phyloP scores from a whole-genome alignment of 495 filamentous ascomycete species.

The Penicillium subrubescens region DNA sequence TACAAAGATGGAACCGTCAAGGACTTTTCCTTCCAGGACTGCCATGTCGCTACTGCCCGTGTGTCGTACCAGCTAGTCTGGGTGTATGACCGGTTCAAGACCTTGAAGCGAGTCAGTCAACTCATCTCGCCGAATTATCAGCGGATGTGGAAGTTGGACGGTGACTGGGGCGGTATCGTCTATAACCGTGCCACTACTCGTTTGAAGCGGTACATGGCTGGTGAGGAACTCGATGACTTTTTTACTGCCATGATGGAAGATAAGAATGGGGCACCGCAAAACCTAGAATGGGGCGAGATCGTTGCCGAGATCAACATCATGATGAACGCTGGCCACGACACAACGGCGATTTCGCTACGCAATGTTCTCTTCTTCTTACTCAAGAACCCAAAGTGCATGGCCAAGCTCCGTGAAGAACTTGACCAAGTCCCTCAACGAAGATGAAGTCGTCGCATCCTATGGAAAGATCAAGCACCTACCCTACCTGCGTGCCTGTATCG shows the following conservation, averaged over 20 bases:
- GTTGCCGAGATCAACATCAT: conserved; percentile 32
- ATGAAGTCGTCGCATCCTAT: conserved; percentile 24
- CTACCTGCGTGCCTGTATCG: conserved; percentile 12
- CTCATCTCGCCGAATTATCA: conserved; percentile 20
- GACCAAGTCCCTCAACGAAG: conserved; percentile 38
- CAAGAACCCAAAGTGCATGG: conserved; percentile 48
- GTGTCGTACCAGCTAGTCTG: conserved; percentile 43
- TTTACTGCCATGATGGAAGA: conserved; percentile 52
- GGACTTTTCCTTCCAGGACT: conserved; percentile 38
- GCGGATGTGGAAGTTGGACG: conserved; percentile 14
- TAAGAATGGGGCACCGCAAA: conserved; percentile 38
- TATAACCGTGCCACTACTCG: conserved; percentile 33
- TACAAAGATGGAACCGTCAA: conserved; percentile 34
- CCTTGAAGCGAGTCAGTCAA: conserved; percentile 18
- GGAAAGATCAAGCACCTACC: conserved; percentile 12
- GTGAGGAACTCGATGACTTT: conserved; percentile 56
- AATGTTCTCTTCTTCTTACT: conserved; percentile 55
- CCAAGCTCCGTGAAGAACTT: conserved; percentile 57
- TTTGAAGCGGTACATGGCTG: conserved; percentile 35
- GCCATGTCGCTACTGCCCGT: conserved; percentile 36
- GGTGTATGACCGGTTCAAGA: conserved; percentile 45
- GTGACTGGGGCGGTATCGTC: conserved; percentile 37
- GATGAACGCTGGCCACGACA: conserved; percentile 56
- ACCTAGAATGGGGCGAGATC: conserved; percentile 29
- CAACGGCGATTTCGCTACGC: conserved; percentile 51